A percentile compares a stretch with the other conserved stretches of the same genome.
Conservation (phyloP, 257 asterid genomes). For the Jacaranda copaia region DNA sequence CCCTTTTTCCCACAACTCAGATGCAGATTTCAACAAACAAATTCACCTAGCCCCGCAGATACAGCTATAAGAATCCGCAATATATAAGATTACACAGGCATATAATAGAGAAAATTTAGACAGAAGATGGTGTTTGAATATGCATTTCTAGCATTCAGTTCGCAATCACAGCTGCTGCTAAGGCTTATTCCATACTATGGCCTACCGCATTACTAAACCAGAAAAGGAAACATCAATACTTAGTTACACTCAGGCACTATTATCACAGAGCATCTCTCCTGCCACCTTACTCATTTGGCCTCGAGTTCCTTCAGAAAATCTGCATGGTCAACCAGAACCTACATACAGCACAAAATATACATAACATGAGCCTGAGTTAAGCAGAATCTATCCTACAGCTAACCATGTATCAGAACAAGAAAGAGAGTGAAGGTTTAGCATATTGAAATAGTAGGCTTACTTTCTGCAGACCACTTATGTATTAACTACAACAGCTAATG, state of each 20-base stretch:
- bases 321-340: slow-evolving; percentile 92
- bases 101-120: not conserved
- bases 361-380: not conserved
- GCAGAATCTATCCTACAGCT: not conserved
- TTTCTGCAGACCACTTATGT: too few species aligned
- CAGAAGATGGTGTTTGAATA: not conserved
- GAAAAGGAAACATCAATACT: not conserved
- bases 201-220: slow-evolving; percentile 34
- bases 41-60: not conserved
- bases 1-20: not conserved
- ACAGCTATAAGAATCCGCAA: not conserved
- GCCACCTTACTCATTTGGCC: slow-evolving; percentile 39
- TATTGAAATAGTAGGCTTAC: not conserved
- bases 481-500: not conserved
- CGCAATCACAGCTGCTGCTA: not conserved
- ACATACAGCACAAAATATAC: slow-evolving; percentile 25
- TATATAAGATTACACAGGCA: not conserved
- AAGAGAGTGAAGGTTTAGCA: not conserved
- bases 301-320: slow-evolving; percentile 91
- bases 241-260: not conserved
- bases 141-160: not conserved
- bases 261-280: slow-evolving; percentile 27
- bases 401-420: not conserved
- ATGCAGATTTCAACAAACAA: too few species aligned
- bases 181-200: not conserved